Conservation (phyloP, 306 rosid genomes). For the Gleditsia sinensis region DNA sequence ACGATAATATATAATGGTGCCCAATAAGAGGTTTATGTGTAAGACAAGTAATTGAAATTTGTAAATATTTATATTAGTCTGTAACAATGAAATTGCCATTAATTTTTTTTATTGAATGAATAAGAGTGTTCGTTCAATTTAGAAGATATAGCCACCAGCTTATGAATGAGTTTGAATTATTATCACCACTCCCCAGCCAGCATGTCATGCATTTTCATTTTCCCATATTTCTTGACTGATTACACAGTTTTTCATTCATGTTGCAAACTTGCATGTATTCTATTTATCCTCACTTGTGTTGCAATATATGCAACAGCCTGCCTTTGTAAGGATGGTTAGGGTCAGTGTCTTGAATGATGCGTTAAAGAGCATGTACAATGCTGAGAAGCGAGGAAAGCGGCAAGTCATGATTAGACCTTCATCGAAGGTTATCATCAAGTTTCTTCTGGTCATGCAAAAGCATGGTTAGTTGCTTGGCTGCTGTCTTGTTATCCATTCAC, state of each 20-base stretch:
- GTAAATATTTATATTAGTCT: not conserved
- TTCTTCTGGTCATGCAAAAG: conserved; percentile 52
- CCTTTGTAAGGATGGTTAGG: conserved; percentile 37
- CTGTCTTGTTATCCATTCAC: not conserved
- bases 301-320: not conserved
- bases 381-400: conserved; percentile 48
- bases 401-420: conserved; percentile 53
- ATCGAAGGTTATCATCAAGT: conserved; percentile 43
- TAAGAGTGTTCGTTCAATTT: not conserved
- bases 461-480: conserved; percentile 41
- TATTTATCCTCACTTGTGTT: not conserved
- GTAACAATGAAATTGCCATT: not conserved
- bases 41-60: not conserved
- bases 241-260: not conserved
- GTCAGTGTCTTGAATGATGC: conserved; percentile 50
- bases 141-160: not conserved
- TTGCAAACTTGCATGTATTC: not conserved
- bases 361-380: conserved; percentile 48
- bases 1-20: not conserved
- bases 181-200: not conserved
- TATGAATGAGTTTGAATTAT: not conserved
- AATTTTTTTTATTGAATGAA: not conserved
- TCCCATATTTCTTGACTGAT: not conserved
- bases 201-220: not conserved
- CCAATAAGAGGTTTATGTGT: not conserved